phyloP scores from a whole-genome alignment of 192 early-diverging fungal genomes.

The Haplosporangium gracile region DNA sequence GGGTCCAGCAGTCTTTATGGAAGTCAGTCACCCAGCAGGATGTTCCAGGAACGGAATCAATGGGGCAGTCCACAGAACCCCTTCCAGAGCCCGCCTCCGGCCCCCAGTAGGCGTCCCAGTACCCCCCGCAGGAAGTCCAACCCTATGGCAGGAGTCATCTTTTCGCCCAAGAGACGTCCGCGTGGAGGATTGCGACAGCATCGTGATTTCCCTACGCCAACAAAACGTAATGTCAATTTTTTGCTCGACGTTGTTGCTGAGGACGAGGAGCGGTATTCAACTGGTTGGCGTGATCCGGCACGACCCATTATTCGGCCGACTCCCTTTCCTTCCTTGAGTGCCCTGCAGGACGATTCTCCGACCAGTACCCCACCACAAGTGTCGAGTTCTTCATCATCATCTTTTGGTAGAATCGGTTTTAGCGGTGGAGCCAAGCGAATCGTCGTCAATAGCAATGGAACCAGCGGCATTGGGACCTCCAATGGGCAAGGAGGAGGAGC shows the following conservation, averaged over 20 bases:
- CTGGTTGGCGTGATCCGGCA: slow-evolving; percentile 20
- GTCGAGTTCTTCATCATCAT: neutral
- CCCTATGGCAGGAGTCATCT: slow-evolving; percentile 26
- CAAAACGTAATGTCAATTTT: slow-evolving; percentile 46
- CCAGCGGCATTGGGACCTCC: neutral
- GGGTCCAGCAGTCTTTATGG: slow-evolving; percentile 48
- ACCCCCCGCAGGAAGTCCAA: slow-evolving; percentile 14
- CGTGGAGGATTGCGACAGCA: slow-evolving; percentile 41
- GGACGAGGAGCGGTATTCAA: slow-evolving; percentile 36
- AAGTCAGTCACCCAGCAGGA: slow-evolving; percentile 28
- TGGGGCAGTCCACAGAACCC: slow-evolving; percentile 24
- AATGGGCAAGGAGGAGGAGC: slow-evolving; percentile 14
- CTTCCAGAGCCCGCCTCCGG: slow-evolving; percentile 12
- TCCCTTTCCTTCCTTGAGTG: slow-evolving; percentile 6
- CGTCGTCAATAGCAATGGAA: slow-evolving; percentile 1
- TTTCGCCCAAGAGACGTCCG: slow-evolving; percentile 33
- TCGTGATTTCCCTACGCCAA: slow-evolving; percentile 17
- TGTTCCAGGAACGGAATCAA: slow-evolving; percentile 26
- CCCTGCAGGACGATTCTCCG: slow-evolving; percentile 6
- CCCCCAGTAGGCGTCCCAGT: neutral
- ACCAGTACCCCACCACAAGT: neutral
- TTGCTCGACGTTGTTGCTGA: slow-evolving; percentile 42
- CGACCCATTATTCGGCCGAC: slow-evolving; percentile 11
- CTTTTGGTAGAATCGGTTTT: slow-evolving; percentile 13
- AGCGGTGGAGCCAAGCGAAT: slow-evolving; percentile 34